Evolutionary conservation across 805 yeast species (phyloP), one percentile per base, ranked within the genome.

Genomic region (Metschnikowia kofuensis): DNA sequence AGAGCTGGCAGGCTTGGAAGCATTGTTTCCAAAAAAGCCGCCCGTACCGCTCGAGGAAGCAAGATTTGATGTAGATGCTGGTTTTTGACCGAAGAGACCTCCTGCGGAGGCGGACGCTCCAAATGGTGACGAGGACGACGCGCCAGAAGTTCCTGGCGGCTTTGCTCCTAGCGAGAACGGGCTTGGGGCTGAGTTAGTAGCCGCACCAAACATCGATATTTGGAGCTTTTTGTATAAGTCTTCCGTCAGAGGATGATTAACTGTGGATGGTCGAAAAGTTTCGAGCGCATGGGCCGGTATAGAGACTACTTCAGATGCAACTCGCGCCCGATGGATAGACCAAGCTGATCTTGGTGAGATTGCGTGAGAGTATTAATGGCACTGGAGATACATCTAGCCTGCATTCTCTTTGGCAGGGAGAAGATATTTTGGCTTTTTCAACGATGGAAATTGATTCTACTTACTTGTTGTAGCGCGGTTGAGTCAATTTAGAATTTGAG

Each of bases 181-280:
- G 9, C 42, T 39, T 5, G 54, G 21, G 13, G 49, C 16, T 15
- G 42, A 30, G 30, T 44, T 49, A 16, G 46, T 39, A 11, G 54
- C 44, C 21, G 57, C 47, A 15, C 59, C 57, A 43, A 55, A 55
- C 59, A 55, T 55, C 36, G 39, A 26, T 38, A 16, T 38, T 13
- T 29, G 36, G 29, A 29, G 27, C 13, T 43, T 37, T 45, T 11
- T 4, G 21, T 21, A 4, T 21, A 21, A 21, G 21, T 21, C 21
- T 21, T 21, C 21, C 21, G 21, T 21, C 21, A 21, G 21, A 21
- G 4, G 36, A n/a, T 7, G 42, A 32, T 28, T 26, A 15, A 13
- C 14, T n/a, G 21, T 32, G 39, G 48, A 26, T 39, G 43, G 28
- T 38, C 38, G 16, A 31, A 38, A 45, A 45, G 35, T 32, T 45